Base-by-base conservation (phyloP, 2,329 filamentous ascomycete genomes). In the Cryphonectria radicalis region DNA sequence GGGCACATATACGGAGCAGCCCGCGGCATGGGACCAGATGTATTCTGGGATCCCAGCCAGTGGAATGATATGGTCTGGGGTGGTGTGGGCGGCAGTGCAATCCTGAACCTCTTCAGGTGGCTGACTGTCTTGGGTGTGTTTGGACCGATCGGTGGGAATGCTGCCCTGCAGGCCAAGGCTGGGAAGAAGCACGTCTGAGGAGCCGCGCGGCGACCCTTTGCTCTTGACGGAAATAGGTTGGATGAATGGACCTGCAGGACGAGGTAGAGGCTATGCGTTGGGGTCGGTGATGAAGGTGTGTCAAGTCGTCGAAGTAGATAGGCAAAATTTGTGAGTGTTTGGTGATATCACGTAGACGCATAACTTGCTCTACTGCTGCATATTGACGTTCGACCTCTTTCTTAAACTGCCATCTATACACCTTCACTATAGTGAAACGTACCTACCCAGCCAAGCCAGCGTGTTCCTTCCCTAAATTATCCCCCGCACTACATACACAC, bases 1-100 rank as follows among this genome's bases (percentile, higher is more conserved):
- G 79, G 80, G 3, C 79, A 81, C 71, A 76, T 81, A 53, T 80
- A 76, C 72, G 77, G 77, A 13, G 73, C 74, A 19, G 81, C 80
- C 67, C 67, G 72, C 19, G 77, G 76, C 17, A 74, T 80, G 1
- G 79, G 78, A 1, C 46, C 70, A 1, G 76, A 78, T 0, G 60
- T 76, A 4, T 76, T 81, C 43, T 76, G 77, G 60, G 63, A 76
- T 28, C 40, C 71, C 8, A 35, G 10, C 1, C 65, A 60, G 53
- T 81, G 80, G 79, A 80, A 80, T 60, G 74, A 76, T 28, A 74
- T 79, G 73, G 60, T 80, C 13, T 75, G 74, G 73, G 77, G 77
- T 11, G 76, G 74, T 59, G 73, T 80, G 14, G 77, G 72, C 2
- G 77, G 70, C 1, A 79, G 77, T 63, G 70, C 67, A 3, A 72